phyloP scores from a whole-genome alignment of 2,329 filamentous ascomycete species.

The Colletotrichum musicola region DNA sequence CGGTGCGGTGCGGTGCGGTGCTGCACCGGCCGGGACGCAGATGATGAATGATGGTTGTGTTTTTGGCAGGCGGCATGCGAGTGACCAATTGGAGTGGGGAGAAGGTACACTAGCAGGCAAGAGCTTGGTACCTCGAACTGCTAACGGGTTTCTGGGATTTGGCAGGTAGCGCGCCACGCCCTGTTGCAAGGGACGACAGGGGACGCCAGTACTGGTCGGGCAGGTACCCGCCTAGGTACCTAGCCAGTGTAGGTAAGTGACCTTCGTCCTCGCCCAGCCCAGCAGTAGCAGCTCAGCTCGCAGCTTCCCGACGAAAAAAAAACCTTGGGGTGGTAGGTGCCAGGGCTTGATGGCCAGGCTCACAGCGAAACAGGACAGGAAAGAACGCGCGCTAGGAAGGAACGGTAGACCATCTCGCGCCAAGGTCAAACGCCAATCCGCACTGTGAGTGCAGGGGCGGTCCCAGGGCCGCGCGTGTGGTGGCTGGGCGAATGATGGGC shows the following conservation, averaged over 20 bases:
- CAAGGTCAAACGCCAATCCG: constrained; percentile 14
- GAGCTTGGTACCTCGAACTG: constrained; percentile 18
- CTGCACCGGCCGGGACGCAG: constrained; percentile 6
- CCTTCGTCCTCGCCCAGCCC: not conserved
- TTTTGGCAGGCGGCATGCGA: constrained; percentile 20
- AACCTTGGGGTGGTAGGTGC: too few relatives aligned
- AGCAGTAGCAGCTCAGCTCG: not conserved
- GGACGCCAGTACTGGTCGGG: too few relatives aligned
- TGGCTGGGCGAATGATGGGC: constrained; percentile 39
- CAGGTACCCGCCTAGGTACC: not conserved
- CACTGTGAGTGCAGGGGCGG: constrained; percentile 34
- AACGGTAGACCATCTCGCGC: not conserved
- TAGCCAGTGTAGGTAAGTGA: not conserved
- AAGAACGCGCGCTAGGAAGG: constrained; percentile 3
- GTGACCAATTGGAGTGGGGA: not conserved
- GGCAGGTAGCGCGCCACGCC: constrained; percentile 15
- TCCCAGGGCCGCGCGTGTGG: constrained; percentile 38
- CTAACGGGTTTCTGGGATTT: not conserved
- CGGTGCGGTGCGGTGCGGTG: not conserved
- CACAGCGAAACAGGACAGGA: too few relatives aligned
- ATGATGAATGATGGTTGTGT: constrained; percentile 35
- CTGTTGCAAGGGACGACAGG: constrained; percentile 26
- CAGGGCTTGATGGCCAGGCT: too few relatives aligned
- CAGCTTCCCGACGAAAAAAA: not conserved
- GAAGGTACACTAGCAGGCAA: constrained; percentile 19